Base-by-base conservation (phyloP, 345 rosid genomes). In the Eucalyptus polyanthemos region DNA sequence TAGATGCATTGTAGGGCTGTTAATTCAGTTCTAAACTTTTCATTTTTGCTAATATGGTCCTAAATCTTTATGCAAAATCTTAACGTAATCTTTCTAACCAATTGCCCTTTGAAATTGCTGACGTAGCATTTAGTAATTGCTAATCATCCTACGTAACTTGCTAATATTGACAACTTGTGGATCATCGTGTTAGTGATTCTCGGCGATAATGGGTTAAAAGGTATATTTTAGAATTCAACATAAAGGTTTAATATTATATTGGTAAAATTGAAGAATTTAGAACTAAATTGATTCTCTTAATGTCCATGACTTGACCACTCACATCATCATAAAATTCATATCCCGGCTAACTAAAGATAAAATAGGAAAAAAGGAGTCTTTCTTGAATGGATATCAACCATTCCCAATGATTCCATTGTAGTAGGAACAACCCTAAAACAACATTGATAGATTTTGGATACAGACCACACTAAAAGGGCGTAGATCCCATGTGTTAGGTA, bases 81-180 rank as follows among this genome's bases (percentile, higher is more conserved):
- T 11, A 65, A 15, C 0, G 2, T n/a, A n/a, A n/a, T 65, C 10
- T 65, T 65, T n/a, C 2, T 29, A 0, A 65, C 2, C 11, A 65
- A n/a, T 65, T 27, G 69, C 15, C 16, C 1, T 29, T 4, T 13
- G 4, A 62, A 62, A 29, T 62, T 14, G 37, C 21, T 27, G 4
- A n/a, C 9, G 10, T 15, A 7, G 3, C 17, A 34, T 65, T 16
- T 17, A 65, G 21, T 14, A 65, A n/a, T 65, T 8, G 9, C 37
- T 16, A 15, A 4, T 16, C 19, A 14, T n/a, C 21, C 2, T 65
- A 65, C 0, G 6, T 14, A 16, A 3, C 37, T n/a, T 15, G 40
- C 21, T n/a, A 65, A n/a, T 8, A 14, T 62, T 29, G 69, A 62
- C 34, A 62, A 62, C 16, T 14, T 29, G 31, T 13, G 8, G 16